Evolutionary conservation across 2,329 filamentous ascomycete species (phyloP).

Genomic region (Cordyceps militaris): DNA sequence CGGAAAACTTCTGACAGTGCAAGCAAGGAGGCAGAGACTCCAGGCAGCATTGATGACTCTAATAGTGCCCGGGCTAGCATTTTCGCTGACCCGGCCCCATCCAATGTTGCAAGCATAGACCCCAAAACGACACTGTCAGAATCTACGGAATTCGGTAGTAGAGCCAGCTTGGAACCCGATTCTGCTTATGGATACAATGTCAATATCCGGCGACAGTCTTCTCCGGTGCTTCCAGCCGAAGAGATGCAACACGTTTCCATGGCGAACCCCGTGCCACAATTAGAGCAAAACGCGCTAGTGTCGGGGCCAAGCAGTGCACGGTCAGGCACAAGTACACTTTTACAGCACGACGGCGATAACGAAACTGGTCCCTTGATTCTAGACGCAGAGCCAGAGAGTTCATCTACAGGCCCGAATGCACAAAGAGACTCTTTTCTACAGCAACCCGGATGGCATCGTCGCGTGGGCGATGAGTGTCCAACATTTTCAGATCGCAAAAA

Average conservation of each 20-base stretch:
- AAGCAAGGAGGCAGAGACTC: neutral
- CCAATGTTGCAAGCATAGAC: neutral
- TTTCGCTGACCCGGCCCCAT: constrained; percentile 2
- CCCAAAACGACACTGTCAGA: neutral
- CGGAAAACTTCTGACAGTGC: neutral
- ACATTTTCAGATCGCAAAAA: constrained; percentile 50
- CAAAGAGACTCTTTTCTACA: constrained; percentile 9
- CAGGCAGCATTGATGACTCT: neutral
- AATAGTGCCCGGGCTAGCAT: neutral
- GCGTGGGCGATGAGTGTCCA: constrained; percentile 51
- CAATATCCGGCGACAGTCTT: constrained; percentile 38
- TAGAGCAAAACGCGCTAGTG: neutral
- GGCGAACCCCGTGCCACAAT: neutral
- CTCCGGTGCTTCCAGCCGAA: constrained; percentile 40
- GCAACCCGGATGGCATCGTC: constrained; percentile 41
- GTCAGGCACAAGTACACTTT: neutral
- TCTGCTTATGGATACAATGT: too few species aligned
- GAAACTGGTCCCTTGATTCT: constrained; percentile 40
- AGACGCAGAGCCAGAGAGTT: constrained; percentile 24
- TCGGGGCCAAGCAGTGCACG: constrained; percentile 1
- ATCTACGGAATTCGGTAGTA: neutral
- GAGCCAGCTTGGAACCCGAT: neutral
- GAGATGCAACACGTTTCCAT: constrained; percentile 18
- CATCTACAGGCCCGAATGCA: neutral
- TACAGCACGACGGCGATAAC: neutral